A percentile compares a stretch with the other conserved stretches of the same genome.
phyloP scores from a whole-genome alignment of 1,284 basidiomycete species.

The Trametes sp. region DNA sequence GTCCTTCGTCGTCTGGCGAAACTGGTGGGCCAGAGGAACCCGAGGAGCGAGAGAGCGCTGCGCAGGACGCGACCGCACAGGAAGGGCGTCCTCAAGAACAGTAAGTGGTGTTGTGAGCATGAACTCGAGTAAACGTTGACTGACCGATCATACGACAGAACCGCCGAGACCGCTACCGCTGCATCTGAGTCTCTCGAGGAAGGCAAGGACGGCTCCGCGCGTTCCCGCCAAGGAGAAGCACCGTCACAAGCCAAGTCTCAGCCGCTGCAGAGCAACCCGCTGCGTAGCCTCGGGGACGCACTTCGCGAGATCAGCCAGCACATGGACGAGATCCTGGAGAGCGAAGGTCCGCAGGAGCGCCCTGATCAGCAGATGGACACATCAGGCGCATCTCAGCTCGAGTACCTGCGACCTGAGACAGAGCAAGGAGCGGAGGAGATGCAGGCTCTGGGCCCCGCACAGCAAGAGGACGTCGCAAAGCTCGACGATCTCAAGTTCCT shows the following conservation, averaged over 20 bases:
- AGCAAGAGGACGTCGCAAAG: conserved; percentile 84
- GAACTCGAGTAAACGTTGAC: not conserved
- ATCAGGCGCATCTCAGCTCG: conserved; percentile 66
- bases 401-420: conserved; percentile 85
- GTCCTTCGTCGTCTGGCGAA: conserved; percentile 17
- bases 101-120: conserved; percentile 15
- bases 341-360: conserved; percentile 42
- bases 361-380: conserved; percentile 39
- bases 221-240: conserved; percentile 54
- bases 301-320: conserved; percentile 86
- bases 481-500: conserved; percentile 82
- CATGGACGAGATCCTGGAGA: conserved; percentile 84
- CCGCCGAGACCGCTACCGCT: conserved; percentile 20
- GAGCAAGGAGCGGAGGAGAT: conserved; percentile 67
- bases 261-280: conserved; percentile 61
- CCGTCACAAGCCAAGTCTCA: conserved; percentile 48
- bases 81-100: conserved; percentile 20
- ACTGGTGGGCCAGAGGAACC: conserved; percentile 12
- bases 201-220: conserved; percentile 44
- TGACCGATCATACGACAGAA: not conserved
- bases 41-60: conserved; percentile 12
- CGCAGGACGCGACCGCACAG: conserved; percentile 11
- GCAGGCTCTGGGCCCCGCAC: conserved; percentile 91
- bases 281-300: conserved; percentile 88
- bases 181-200: conserved; percentile 30